Base-by-base conservation (phyloP, 495 filamentous ascomycete species). In the Extremus antarcticus region DNA sequence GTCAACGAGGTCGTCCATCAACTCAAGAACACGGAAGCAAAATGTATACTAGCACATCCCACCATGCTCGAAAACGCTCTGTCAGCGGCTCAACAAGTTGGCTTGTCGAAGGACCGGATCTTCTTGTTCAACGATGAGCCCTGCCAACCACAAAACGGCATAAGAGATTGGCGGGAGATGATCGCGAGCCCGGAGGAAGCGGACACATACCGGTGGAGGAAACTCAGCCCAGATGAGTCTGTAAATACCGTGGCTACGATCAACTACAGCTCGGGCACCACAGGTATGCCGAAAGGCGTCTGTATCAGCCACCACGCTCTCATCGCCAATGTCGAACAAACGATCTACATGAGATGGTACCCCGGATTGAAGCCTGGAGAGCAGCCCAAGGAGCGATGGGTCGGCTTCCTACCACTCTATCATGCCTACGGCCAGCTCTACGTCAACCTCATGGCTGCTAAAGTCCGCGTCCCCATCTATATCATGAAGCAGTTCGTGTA, bases 111-210 rank as follows among this genome's bases (percentile, higher is more conserved):
- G 11, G 64, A 70, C 8, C 65, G 62, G 29, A 68, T 81, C 11
- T 79, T 74, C 58, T 70, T 76, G 21, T 80, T 80, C 61, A 73
- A 74, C 48, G 75, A 73, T 54, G 60, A 67, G 1, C 59, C 61
- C 16, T 65, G 59, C 43, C 17, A 41, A 17, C 51, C 57, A 0
- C 10, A 54, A n/a, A 51, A 65, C 57, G 61, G 75, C 58, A 24
- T 78, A 55, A 61, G 64, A 57, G 62, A 81, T 53, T 80, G 78
- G 78, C 68, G 74, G 16, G 63, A 68, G 8, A 64, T 80, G 53
- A 50, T 80, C 0, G 74, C 68, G 0, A 69, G 70, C 1, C 50
- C 57, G 0, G 62, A 68, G 25, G 77, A 80, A 57, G 75, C 67
- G 16, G 65, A 65, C 16, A 56, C 50, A 13, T 79, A 75, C 54